Evolutionary conservation across 495 filamentous ascomycete genomes (phyloP).

Genomic region (Patellaria atrata): DNA sequence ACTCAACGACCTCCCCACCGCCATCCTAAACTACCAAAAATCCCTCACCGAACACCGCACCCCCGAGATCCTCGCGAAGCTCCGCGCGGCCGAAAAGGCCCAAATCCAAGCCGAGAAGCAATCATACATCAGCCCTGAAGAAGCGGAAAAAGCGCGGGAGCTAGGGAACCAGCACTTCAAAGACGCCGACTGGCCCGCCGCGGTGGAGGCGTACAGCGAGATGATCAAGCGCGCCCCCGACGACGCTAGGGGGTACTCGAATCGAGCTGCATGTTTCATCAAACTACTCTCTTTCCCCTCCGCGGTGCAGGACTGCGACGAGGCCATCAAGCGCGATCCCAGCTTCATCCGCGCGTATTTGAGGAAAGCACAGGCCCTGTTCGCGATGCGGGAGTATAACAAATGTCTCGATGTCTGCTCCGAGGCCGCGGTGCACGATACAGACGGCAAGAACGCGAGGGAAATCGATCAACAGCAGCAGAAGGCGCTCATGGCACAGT

Average conservation of each 20-base stretch:
- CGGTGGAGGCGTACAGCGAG: slow-evolving; percentile 88
- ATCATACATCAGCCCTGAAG: slow-evolving; percentile 74
- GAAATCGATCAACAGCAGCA: slow-evolving; percentile 92
- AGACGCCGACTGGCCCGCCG: slow-evolving; percentile 87
- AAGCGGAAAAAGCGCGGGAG: slow-evolving; percentile 91
- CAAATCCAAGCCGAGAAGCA: slow-evolving; percentile 63
- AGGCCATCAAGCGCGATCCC: slow-evolving; percentile 75
- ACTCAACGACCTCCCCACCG: slow-evolving; percentile 59
- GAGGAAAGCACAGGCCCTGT: slow-evolving; percentile 82
- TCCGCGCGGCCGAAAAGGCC: slow-evolving; percentile 82
- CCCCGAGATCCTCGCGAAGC: slow-evolving; percentile 81
- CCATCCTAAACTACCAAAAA: slow-evolving; percentile 83
- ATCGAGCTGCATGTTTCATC: slow-evolving; percentile 90
- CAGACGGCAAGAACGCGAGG: slow-evolving; percentile 54
- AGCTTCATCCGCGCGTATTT: slow-evolving; percentile 94
- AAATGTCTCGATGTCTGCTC: slow-evolving; percentile 80
- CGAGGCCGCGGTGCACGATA: slow-evolving; percentile 66
- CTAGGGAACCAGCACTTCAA: slow-evolving; percentile 94
- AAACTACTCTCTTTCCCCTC: slow-evolving; percentile 92
- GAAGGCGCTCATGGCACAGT: slow-evolving; percentile 88
- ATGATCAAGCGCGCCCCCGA: slow-evolving; percentile 93
- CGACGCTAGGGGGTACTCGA: slow-evolving; percentile 89
- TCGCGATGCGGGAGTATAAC: slow-evolving; percentile 95
- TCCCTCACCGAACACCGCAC: slow-evolving; percentile 94
- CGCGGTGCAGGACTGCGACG: slow-evolving; percentile 84